phyloP scores from a whole-genome alignment of 140 eudicot species.

The Senecio squalidus region DNA sequence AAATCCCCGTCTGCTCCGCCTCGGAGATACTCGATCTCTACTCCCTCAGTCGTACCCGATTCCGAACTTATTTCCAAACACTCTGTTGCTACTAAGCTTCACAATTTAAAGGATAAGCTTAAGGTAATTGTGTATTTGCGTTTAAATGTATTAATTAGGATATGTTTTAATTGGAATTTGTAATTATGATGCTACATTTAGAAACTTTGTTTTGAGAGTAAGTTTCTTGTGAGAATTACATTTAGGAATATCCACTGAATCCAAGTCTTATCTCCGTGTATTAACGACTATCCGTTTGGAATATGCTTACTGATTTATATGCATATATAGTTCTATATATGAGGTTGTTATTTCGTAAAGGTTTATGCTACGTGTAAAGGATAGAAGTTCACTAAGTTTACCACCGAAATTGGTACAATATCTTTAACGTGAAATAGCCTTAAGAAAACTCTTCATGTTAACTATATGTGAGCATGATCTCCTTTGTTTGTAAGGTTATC shows the following conservation, averaged over 20 bases:
- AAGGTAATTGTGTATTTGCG: constrained; percentile 37
- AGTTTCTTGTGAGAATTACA: too few species aligned
- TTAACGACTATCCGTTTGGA: too few species aligned
- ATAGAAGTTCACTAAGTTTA: not conserved
- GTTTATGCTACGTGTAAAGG: not conserved
- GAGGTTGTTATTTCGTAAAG: too few species aligned
- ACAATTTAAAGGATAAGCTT: constrained; percentile 58
- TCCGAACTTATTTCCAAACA: constrained; percentile 45
- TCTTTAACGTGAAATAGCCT: not conserved
- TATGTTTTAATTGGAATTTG: too few species aligned
- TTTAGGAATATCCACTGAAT: too few species aligned
- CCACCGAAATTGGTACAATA: not conserved
- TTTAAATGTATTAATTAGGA: too few species aligned
- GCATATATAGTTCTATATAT: too few species aligned
- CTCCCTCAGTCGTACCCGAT: constrained; percentile 46
- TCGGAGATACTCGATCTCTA: constrained; percentile 79
- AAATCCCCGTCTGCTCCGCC: constrained; percentile 40
- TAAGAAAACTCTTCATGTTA: not conserved
- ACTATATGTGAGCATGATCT: not conserved
- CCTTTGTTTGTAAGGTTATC: not conserved
- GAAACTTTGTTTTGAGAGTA: too few species aligned
- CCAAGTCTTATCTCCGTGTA: too few species aligned
- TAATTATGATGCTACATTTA: too few species aligned
- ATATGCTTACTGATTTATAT: too few species aligned
- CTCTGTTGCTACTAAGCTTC: constrained; percentile 46